These are phyloP conservation scores for Saccharum officinarum DNA, from an alignment of 176 grass and related monocot genomes.

Conservation along the genomic window DNA sequence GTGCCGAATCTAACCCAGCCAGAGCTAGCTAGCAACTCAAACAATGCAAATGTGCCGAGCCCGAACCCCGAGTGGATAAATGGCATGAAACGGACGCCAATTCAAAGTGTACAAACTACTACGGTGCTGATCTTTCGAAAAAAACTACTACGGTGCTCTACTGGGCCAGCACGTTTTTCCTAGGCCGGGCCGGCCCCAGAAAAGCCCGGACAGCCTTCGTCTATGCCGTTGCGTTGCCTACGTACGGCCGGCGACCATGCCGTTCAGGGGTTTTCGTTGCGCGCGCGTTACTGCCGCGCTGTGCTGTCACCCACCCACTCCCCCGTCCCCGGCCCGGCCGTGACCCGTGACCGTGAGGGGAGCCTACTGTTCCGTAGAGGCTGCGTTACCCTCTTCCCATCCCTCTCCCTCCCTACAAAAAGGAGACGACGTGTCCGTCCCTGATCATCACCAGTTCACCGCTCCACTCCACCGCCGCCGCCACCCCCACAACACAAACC, in stretches of 20 bases:
- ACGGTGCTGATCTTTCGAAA: too few species aligned
- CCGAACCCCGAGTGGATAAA: too few species aligned
- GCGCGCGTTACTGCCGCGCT: background rate
- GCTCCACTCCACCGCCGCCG: background rate
- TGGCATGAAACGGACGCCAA: too few species aligned
- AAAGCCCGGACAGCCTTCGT: background rate
- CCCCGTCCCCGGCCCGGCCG: background rate
- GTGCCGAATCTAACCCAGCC: too few species aligned
- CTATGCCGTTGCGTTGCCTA: background rate
- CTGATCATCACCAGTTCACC: background rate
- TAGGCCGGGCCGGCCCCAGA: background rate
- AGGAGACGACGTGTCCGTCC: background rate
- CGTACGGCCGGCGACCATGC: constrained; percentile 1
- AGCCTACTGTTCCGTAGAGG: background rate
- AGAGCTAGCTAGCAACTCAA: too few species aligned
- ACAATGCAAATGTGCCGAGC: too few species aligned
- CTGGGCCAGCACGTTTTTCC: background rate
- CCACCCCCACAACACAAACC: background rate
- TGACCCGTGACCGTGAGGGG: background rate
- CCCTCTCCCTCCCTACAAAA: background rate
- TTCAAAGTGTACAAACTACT: too few species aligned
- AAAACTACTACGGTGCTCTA: background rate
- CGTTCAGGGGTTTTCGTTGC: background rate
- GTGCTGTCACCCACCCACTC: background rate
- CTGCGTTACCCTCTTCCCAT: background rate